A percentile compares a stretch with the other conserved stretches of the same genome.
Conservation (phyloP, 129 eudicot genomes). For the Flaveria robusta region DNA sequence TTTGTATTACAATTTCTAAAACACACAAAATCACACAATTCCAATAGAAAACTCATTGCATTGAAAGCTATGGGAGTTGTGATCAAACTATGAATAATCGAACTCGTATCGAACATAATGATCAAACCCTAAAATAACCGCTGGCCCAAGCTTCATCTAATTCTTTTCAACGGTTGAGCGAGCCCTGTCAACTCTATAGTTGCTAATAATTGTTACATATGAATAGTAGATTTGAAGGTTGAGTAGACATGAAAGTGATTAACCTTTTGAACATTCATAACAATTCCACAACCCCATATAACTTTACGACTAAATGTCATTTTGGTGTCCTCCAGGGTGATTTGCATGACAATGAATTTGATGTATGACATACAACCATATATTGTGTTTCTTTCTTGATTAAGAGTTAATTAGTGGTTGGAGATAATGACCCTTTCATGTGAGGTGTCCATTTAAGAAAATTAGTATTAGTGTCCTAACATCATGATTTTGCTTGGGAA, state of each 20-base stretch:
- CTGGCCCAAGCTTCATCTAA: too few species aligned
- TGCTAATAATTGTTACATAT: not conserved
- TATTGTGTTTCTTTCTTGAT: not conserved
- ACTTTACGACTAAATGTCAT: constrained; percentile 16
- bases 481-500: not conserved
- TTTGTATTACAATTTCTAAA: too few species aligned
- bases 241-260: constrained; percentile 11
- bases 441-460: constrained; percentile 6
- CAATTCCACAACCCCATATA: not conserved
- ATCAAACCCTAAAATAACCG: too few species aligned
- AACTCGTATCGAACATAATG: too few species aligned
- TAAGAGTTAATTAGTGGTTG: constrained; percentile 10
- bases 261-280: constrained; percentile 6
- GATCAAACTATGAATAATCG: too few species aligned
- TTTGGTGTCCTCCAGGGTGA: constrained; percentile 1
- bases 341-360: constrained; percentile 7
- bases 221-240: not conserved
- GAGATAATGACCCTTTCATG: constrained; percentile 8
- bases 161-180: too few species aligned
- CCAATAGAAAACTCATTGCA: too few species aligned
- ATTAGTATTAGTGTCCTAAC: not conserved
- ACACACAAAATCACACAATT: too few species aligned
- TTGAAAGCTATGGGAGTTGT: too few species aligned
- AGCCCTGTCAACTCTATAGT: not conserved
- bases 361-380: not conserved